Evolutionary conservation across 192 early-diverging fungal genomes (phyloP), one percentile per base, ranked within the genome.

Genomic region (Entomortierella lignicola): DNA sequence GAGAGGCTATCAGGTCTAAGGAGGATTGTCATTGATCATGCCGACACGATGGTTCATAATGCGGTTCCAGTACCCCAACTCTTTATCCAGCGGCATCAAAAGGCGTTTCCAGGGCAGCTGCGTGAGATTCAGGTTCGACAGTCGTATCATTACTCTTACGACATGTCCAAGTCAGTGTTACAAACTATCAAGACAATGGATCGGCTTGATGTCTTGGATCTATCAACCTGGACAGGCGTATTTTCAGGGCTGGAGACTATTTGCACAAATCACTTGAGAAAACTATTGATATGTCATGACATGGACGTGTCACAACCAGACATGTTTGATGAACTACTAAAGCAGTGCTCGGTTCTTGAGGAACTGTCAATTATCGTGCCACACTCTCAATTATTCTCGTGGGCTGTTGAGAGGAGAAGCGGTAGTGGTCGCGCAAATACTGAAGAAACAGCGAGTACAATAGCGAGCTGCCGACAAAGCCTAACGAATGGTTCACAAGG

Each of bases 331-430:
- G 54, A 47, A 5, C 51, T 72, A 6, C 23, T 72, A 47, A 56
- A 72, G 47, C 71, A 62, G 10, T 72, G 71, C 56, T 37, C 34
- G 30, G 61, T 72, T 17, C 55, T 72, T 10, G 71, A 72, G 71
- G 71, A 72, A 47, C 62, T 72, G 18, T 72, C 71, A 12, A 72
- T 72, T 48, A 53, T 72, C 23, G 71, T 72, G n/a, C 71, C 71
- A 1, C 71, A 72, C 31, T 50, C 71, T n/a, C 31, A 57, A 6
- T 50, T 72, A 12, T 72, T 72, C 25, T 20, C 47, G 0, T 72
- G 71, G 71, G 71, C 71, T 25, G 55, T 41, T 2, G 43, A 72
- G 20, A 63, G 61, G 17, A 55, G 62, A 53, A 13, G 53, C n/a
- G n/a, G n/a, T n/a, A n/a, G n/a, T n/a, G n/a, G n/a, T n/a, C n/a